Evolutionary conservation across 805 yeast genomes (phyloP), one percentile per base, ranked within the genome.

Genomic region (Saccharomyces jurei): DNA sequence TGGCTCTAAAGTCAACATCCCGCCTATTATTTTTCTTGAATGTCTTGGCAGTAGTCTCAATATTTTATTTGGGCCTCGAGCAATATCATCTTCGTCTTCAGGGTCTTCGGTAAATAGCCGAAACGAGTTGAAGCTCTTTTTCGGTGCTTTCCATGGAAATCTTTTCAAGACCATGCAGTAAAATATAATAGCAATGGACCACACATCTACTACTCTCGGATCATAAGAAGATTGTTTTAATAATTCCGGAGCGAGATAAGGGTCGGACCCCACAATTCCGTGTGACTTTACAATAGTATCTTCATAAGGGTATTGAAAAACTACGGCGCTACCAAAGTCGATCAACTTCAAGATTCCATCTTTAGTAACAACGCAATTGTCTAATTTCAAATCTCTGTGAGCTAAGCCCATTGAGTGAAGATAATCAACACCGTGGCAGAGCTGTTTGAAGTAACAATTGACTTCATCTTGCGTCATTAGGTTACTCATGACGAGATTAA

Each of bases 121-220:
- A 74, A 79, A 92, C 4, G 94, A 83, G 52, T 82, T 82, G 68
- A 91, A 97, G 6, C 81, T 74, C 27, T 74, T 71, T 60, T 85
- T 83, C n/a, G 97, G 97, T 2, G 91, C 80, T 68, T 89, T 89
- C 99, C 99, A 92, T 0, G 99, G 98, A 71, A 92, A 92, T 56
- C 96, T 73, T 60, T 86, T 81, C 60, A 91, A 73, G 2, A 86
- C 77, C 91, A 90, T 87, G 72, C 98, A 91, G 68, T 96, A 89
- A 67, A 80, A 92, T 52, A 94, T 89, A 29, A 92, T 88, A 0
- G 96, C 98, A 52, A 89, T 75, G 1, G 96, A 88, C 99, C 99
- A 92, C 25, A 91, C 81, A 68, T 92, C 99, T 2, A 84, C 89
- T 5, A 86, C 83, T 51, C 94, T 80, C 21, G 97, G 94, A 68